Conservation (phyloP, 257 asterid genomes). For the Mitragyna speciosa region DNA sequence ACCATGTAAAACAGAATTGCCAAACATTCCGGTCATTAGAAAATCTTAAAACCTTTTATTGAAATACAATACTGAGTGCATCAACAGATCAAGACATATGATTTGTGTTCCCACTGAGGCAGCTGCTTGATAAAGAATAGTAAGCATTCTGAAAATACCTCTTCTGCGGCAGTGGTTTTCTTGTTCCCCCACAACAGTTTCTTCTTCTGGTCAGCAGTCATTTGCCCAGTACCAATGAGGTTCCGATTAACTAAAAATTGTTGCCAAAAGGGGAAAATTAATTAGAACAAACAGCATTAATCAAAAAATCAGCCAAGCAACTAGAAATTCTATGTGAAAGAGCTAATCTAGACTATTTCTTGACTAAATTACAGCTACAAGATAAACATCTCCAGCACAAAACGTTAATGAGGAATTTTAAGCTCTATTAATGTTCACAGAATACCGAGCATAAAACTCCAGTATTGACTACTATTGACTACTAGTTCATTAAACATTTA, state of each 20-base stretch:
- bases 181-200: constrained; percentile 98
- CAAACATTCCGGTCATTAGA: neutral
- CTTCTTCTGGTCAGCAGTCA: constrained; percentile 99
- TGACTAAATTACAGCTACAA: neutral
- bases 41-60: neutral
- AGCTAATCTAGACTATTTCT: neutral
- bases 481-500: neutral
- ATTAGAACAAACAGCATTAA: neutral
- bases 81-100: neutral
- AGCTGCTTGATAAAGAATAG: neutral
- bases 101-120: neutral
- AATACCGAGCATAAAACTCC: neutral
- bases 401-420: neutral
- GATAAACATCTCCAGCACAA: neutral
- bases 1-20: no score
- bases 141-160: constrained; percentile 47
- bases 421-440: no score
- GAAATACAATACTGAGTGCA: neutral
- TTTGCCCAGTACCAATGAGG: constrained; percentile 83
- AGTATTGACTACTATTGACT: no score
- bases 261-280: constrained; percentile 5
- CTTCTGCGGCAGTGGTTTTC: constrained; percentile 67
- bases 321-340: neutral
- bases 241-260: constrained; percentile 69
- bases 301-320: neutral